Base-by-base conservation (phyloP, 805 yeast genomes). In the Ogataea naganishii region DNA sequence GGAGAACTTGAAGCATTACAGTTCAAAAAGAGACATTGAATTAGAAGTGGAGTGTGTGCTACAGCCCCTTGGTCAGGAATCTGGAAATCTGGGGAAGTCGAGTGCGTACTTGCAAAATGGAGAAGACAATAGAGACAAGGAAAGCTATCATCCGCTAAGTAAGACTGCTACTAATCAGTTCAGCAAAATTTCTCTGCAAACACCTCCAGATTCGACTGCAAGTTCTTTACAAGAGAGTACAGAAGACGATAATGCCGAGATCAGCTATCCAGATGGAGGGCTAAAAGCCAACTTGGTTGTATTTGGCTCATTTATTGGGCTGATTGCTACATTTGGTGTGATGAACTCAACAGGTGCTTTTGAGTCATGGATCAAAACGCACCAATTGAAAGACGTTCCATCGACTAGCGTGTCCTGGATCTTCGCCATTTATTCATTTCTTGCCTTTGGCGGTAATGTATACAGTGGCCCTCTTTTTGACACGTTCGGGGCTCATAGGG, bases 201-300 rank as follows among this genome's bases (percentile, higher is more conserved):
- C 31, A 14, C 14, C 14, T 4, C 18, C 26, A 2, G 15, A 21
- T 7, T 11, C 9, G n/a, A 14, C 4, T n/a, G 11, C 8, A 19
- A 13, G 16, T 20, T n/a, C 22, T 7, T 10, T 23, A 20, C 33
- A 24, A n/a, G 12, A 14, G 7, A 24, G 22, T 14, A 6, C 24
- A 13, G 27, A 19, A 5, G 32, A 23, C 11, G 22, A 18, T 2
- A 22, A 15, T 12, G 34, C 27, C 1, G 33, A 26, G 4, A 23
- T 39, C 3, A 47, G 37, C 10, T 65, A 59, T 39, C 81, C 80
- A 0, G 82, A 79, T 38, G 84, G 84, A 14, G 85, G 85, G 0
- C 35, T 49, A 15, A 38, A 45, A 30, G 79, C 29, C 11, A n/a
- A 14, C 13, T 8, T 13, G 8, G 63, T 59, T 10, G 51, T 56